Evolutionary conservation across 352 stramenopile species (phyloP).

Genomic region (Pythium dissimile): DNA sequence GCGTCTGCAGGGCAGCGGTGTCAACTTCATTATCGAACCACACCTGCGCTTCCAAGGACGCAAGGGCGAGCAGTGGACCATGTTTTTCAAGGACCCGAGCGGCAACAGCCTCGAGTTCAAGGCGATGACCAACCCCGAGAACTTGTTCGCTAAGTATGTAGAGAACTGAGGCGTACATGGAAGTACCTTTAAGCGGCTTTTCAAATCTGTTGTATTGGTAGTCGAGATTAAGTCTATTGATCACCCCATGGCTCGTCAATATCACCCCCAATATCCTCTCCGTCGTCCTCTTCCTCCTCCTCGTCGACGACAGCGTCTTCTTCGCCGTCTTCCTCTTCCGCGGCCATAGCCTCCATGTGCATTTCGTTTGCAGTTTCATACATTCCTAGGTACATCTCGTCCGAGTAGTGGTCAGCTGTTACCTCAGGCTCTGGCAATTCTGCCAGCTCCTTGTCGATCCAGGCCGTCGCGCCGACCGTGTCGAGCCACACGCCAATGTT

Average conservation of each 20-base stretch:
- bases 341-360: conserved; percentile 64
- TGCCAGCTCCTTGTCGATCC: conserved; percentile 80
- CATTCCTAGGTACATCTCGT: conserved; percentile 88
- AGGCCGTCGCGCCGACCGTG: conserved; percentile 73
- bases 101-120: conserved; percentile 99
- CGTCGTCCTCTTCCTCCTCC: conserved; percentile 25
- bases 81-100: conserved; percentile 99
- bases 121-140: conserved; percentile 95
- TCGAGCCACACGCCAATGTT: conserved; percentile 87
- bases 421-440: conserved; percentile 42
- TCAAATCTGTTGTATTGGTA: background rate
- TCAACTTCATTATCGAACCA: conserved; percentile 96
- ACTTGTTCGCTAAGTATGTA: conserved; percentile 98
- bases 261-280: conserved; percentile 34
- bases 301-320: conserved; percentile 23
- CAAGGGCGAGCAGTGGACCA: conserved; percentile 98
- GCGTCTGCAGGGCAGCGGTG: conserved; percentile 61
- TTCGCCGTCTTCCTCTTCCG: conserved; percentile 28
- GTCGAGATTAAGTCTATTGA: conserved; percentile 11
- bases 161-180: conserved; percentile 40
- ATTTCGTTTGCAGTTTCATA: conserved; percentile 85
- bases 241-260: conserved; percentile 33
- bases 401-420: conserved; percentile 47
- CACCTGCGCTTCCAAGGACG: conserved; percentile 92
- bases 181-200: background rate